Evolutionary conservation across 306 rosid genomes (phyloP).

Genomic region (Senna siamea): DNA sequence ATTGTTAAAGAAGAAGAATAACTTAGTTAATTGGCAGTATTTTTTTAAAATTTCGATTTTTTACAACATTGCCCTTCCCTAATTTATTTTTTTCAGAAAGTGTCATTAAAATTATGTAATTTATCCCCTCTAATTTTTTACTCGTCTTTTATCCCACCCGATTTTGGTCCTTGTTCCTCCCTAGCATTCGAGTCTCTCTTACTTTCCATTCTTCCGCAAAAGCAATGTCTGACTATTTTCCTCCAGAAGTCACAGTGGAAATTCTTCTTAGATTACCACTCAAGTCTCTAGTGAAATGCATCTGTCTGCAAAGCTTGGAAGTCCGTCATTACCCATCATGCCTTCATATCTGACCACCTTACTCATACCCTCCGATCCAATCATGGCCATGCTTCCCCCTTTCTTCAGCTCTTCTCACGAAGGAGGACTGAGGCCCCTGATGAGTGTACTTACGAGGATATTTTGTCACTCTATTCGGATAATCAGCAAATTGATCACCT

Average conservation of each 20-base stretch:
- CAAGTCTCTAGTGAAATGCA: conserved; percentile 19
- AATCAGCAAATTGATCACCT: background rate
- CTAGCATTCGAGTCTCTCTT: too few relatives aligned
- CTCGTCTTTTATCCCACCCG: too few relatives aligned
- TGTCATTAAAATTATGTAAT: too few relatives aligned
- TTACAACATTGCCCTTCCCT: too few relatives aligned
- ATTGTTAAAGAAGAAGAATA: too few relatives aligned
- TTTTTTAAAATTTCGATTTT: too few relatives aligned
- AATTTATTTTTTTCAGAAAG: too few relatives aligned
- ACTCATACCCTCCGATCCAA: background rate
- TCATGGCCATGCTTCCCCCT: background rate
- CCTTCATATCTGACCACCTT: background rate
- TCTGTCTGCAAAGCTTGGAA: conserved; percentile 17
- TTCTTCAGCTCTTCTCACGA: background rate
- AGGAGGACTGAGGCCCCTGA: background rate
- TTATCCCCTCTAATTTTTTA: too few relatives aligned
- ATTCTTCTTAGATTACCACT: background rate
- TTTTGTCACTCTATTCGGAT: background rate
- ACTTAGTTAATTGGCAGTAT: too few relatives aligned
- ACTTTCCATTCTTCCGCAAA: background rate
- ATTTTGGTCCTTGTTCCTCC: too few relatives aligned
- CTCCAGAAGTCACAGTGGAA: background rate
- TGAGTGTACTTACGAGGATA: background rate
- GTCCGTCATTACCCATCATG: background rate
- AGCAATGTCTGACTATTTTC: background rate